phyloP scores from a whole-genome alignment of 352 stramenopile genomes.

The Elongisporangium senticosum region DNA sequence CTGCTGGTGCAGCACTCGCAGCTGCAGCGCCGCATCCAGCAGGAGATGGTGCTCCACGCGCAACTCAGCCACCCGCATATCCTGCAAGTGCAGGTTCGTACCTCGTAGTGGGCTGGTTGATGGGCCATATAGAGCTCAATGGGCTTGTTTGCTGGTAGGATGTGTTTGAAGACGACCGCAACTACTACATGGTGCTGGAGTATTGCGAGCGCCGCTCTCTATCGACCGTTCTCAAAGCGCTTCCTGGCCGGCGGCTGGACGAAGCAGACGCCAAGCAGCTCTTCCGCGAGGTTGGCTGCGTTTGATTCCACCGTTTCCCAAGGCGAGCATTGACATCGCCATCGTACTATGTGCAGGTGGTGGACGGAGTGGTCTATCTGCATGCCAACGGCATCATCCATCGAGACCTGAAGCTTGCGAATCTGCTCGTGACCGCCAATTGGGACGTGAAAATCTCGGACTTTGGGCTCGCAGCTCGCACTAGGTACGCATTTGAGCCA shows the following conservation, averaged over 20 bases:
- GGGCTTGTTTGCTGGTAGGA: conserved; percentile 10
- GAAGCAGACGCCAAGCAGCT: conserved; percentile 38
- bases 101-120: neutral
- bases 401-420: conserved; percentile 73
- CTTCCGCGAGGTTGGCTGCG: conserved; percentile 37
- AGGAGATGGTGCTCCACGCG: conserved; percentile 68
- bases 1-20: conserved; percentile 52
- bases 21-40: conserved; percentile 50
- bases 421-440: conserved; percentile 53
- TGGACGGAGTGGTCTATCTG: conserved; percentile 48
- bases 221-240: conserved; percentile 27
- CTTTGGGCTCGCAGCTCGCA: conserved; percentile 62
- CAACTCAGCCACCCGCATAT: conserved; percentile 50
- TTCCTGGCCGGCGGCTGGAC: conserved; percentile 29
- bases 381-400: conserved; percentile 64
- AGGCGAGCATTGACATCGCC: neutral
- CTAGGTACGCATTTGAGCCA: conserved; percentile 20
- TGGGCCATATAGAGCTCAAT: neutral
- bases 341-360: conserved; percentile 14
- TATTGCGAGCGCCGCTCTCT: conserved; percentile 53
- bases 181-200: conserved; percentile 74
- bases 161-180: conserved; percentile 70
- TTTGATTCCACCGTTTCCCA: neutral
- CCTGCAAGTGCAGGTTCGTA: conserved; percentile 34
- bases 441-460: conserved; percentile 65